Evolutionary conservation across 495 filamentous ascomycete genomes (phyloP).

Genomic region (Tuber microsphaerosporum): DNA sequence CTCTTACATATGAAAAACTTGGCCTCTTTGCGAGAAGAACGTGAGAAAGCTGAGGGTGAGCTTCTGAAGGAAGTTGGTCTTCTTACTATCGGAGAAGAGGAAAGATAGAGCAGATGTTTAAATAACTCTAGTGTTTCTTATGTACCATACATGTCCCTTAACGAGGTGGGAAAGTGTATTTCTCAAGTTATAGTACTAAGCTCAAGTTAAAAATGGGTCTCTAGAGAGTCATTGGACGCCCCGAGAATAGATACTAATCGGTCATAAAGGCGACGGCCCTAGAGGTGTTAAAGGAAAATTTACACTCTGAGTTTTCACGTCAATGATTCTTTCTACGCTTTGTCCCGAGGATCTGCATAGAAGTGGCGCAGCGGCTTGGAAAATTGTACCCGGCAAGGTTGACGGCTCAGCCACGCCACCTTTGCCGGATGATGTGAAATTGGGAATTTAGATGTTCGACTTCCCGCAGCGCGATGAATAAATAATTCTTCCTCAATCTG

Average conservation of each 20-base stretch:
- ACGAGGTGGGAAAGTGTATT: neutral
- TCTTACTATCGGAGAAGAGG: neutral
- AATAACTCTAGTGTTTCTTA: neutral
- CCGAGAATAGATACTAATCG: neutral
- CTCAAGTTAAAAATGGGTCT: neutral
- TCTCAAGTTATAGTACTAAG: neutral
- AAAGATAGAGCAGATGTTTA: neutral
- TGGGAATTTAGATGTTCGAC: neutral
- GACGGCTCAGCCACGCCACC: neutral
- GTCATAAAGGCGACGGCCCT: neutral
- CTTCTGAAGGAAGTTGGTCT: constrained; percentile 22
- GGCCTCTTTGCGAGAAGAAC: constrained; percentile 18
- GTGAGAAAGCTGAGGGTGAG: constrained; percentile 22
- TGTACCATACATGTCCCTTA: neutral
- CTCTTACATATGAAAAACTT: constrained; percentile 15
- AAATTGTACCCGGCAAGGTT: neutral
- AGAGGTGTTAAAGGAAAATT: too few relatives aligned
- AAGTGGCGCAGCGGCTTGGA: neutral
- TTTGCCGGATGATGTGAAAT: neutral
- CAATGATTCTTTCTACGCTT: neutral
- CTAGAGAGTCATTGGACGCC: neutral
- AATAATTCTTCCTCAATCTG: neutral
- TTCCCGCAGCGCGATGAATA: neutral
- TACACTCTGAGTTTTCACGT: neutral
- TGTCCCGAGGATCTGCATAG: neutral